Percentiles rank a stretch among this genome's conserved stretches.
phyloP scores from a whole-genome alignment of 495 filamentous ascomycete species.

The Penicillium cinerascens region DNA sequence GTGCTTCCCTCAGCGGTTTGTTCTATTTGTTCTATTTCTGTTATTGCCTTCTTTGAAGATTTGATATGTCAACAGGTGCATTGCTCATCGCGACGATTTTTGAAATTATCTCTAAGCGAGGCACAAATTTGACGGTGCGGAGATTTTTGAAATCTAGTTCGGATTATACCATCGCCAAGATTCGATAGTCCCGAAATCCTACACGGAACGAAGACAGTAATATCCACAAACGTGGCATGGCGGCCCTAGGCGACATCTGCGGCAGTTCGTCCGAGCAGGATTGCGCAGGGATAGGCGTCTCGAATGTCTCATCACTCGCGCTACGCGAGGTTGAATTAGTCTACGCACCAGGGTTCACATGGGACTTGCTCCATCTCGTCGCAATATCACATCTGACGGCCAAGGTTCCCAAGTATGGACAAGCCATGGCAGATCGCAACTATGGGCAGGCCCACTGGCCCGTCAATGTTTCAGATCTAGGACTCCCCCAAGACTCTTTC shows the following conservation, averaged over 20 bases:
- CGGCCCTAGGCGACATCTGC: background rate
- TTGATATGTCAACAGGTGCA: background rate
- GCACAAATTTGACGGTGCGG: background rate
- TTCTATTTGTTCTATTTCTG: background rate
- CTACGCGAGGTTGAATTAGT: background rate
- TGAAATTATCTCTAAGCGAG: background rate
- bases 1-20: background rate
- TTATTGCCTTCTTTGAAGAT: too few relatives aligned
- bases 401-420: background rate
- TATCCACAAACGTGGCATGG: too few relatives aligned
- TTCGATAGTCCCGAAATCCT: background rate
- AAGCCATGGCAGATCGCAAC: background rate
- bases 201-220: too few relatives aligned
- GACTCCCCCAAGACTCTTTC: too few relatives aligned
- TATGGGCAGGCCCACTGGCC: background rate
- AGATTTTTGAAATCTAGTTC: too few relatives aligned
- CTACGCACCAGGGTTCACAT: background rate
- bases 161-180: background rate
- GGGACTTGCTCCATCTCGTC: background rate
- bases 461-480: background rate
- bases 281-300: too few relatives aligned
- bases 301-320: background rate
- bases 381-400: background rate
- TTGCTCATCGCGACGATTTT: background rate
- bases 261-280: slow-evolving; percentile 1